Evolutionary conservation across 2,329 filamentous ascomycete species (phyloP).

Genomic region (Leptographium galeiforme): DNA sequence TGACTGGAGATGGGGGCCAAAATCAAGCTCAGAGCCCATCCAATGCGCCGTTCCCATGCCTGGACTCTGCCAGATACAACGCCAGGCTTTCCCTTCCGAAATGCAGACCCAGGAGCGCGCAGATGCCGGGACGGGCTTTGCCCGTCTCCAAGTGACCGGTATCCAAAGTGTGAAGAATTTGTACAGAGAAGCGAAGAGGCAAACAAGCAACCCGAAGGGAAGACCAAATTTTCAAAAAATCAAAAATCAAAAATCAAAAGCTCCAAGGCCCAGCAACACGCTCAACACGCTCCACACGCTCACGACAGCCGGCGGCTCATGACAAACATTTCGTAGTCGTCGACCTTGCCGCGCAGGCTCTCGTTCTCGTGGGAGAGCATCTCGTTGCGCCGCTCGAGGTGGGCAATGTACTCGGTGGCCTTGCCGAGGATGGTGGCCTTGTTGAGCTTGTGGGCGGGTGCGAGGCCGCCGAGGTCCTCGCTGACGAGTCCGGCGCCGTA

Average conservation of each 20-base stretch:
- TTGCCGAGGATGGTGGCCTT: conserved; percentile 29
- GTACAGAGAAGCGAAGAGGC: neutral
- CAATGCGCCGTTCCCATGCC: neutral
- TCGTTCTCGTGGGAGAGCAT: conserved; percentile 29
- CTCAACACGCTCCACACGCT: neutral
- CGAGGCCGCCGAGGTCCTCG: conserved; percentile 23
- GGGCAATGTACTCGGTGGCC: conserved; percentile 24
- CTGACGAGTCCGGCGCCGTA: conserved; percentile 17
- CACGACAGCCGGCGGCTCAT: conserved; percentile 12
- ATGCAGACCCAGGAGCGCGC: neutral
- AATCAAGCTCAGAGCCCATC: neutral
- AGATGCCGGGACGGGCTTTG: neutral
- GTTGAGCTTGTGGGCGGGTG: conserved; percentile 28
- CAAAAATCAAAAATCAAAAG: conserved; percentile 2
- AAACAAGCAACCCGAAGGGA: neutral
- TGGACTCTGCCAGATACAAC: neutral
- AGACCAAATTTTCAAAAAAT: neutral
- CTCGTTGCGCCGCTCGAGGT: conserved; percentile 22
- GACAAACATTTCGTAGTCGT: conserved; percentile 19
- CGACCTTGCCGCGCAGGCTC: conserved; percentile 24
- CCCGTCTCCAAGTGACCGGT: neutral
- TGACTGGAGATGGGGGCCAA: neutral
- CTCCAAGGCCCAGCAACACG: conserved; percentile 8
- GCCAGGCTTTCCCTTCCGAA: neutral
- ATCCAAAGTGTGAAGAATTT: neutral